Evolutionary conservation across 2,329 filamentous ascomycete species (phyloP).

Genomic region (Elsinoe australis): DNA sequence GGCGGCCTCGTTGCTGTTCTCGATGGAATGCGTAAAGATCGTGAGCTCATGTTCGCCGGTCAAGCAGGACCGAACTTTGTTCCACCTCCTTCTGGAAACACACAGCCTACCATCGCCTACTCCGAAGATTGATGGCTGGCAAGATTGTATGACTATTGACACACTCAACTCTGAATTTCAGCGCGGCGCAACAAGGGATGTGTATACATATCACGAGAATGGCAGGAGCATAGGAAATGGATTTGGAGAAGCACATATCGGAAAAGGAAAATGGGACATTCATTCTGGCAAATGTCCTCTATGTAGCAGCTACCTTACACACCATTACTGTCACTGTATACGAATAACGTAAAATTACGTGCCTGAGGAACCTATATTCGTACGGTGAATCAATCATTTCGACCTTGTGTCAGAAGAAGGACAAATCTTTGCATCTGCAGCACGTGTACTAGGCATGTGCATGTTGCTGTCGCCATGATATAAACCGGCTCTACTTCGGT

Average conservation of each 20-base stretch:
- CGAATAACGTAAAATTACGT: neutral
- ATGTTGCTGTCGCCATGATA: neutral
- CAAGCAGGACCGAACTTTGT: neutral
- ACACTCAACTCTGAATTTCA: conserved; percentile 15
- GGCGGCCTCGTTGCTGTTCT: conserved; percentile 63
- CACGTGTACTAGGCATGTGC: too few species aligned
- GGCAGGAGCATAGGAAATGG: conserved; percentile 5
- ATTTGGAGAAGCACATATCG: neutral
- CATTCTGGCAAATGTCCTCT: too few species aligned
- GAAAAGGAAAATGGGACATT: neutral
- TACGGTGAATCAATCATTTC: too few species aligned
- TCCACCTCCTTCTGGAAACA: neutral
- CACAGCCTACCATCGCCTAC: conserved; percentile 4
- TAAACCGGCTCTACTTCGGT: conserved; percentile 9
- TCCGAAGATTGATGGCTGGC: conserved; percentile 4
- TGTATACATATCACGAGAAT: conserved; percentile 1
- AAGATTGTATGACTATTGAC: conserved; percentile 12
- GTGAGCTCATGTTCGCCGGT: conserved; percentile 24
- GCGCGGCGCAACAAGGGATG: conserved; percentile 13
- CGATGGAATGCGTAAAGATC: conserved; percentile 60
- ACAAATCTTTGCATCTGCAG: too few species aligned
- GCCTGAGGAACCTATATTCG: too few species aligned
- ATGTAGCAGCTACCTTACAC: neutral
- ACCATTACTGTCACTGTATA: neutral
- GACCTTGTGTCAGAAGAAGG: too few species aligned